Percentiles rank a stretch among this genome's conserved stretches.
Evolutionary conservation across 2,329 filamentous ascomycete genomes (phyloP).

Genomic region (Ceratocystis smalleyi): DNA sequence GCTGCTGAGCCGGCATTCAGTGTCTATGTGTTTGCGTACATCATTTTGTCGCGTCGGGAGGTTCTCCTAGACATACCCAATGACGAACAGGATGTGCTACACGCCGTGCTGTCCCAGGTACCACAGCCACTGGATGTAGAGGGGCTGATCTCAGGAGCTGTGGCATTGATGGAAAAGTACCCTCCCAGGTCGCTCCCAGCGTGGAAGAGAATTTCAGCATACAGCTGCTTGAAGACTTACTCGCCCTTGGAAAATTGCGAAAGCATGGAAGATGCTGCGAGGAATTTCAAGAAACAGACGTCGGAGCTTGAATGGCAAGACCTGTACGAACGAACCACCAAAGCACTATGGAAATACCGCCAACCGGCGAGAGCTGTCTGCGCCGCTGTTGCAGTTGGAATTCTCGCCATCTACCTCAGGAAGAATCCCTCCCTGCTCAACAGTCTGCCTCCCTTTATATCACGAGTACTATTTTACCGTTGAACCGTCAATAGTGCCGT

Average conservation of each 20-base stretch:
- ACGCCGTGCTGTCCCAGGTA: constrained; percentile 73
- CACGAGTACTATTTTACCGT: not conserved
- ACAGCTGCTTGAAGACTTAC: constrained; percentile 77
- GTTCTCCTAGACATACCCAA: constrained; percentile 73
- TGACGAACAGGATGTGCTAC: constrained; percentile 84
- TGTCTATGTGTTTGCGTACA: constrained; percentile 82
- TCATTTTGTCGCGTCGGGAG: constrained; percentile 61
- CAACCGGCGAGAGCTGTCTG: constrained; percentile 46
- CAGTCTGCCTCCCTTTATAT: constrained; percentile 5
- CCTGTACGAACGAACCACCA: constrained; percentile 13
- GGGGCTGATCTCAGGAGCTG: constrained; percentile 50
- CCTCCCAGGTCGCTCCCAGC: constrained; percentile 58
- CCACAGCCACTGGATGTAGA: constrained; percentile 72
- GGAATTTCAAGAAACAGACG: constrained; percentile 55
- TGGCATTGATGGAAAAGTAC: constrained; percentile 44
- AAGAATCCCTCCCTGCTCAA: constrained; percentile 26
- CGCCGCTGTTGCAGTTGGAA: constrained; percentile 49
- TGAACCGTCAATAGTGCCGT: not conserved
- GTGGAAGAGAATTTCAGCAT: constrained; percentile 57
- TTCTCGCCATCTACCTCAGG: constrained; percentile 52
- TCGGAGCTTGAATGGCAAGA: constrained; percentile 41
- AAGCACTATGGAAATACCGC: constrained; percentile 34
- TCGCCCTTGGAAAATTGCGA: constrained; percentile 35
- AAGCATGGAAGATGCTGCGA: constrained; percentile 48
- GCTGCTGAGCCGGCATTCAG: constrained; percentile 76